Base-by-base conservation (phyloP, 768 basidiomycete genomes). In the Rhizopogon roseolus region DNA sequence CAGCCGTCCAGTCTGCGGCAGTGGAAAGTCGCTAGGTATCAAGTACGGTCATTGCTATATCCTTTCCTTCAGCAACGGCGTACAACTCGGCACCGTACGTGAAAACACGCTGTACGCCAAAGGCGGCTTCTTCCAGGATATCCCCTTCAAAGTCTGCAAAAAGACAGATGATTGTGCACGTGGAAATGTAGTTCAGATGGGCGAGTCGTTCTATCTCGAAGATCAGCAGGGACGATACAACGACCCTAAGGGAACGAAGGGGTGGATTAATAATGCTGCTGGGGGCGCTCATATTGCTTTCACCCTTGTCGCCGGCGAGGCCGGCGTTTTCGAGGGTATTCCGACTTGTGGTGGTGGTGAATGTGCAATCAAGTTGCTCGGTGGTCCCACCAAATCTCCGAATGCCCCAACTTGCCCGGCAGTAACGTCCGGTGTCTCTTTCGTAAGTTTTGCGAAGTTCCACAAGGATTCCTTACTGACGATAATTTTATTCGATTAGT, bases 21-120 rank as follows among this genome's bases (percentile, higher is more conserved):
- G 32, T 16, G 44, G 27, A 8, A 46, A 36, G 5, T 36, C 34
- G 11, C 34, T 36, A 13, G 34, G 34, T 36, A 36, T 36, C 34
- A 36, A 36, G 44, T 46, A 46, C 44, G 44, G 44, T 32, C 44
- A 46, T 8, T 46, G 44, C 27, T 46, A 46, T 32, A 46, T 46
- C 25, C 25, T 46, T 25, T 46, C 44, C 44, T 46, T 46, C 44
- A 14, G 27, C 27, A 10, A 46, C 44, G 44, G 25, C 25, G 1
- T 1, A 32, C 44, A 46, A 36, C 34, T 36, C 13, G 11, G 3
- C 13, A 36, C 34, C 34, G 34, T 36, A 13, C 34, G 34, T 13
- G 34, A 36, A 42, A 42, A 17, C 3, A 5, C n/a, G 16, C 5
- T 42, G 3, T 42, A 36, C 13, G 13, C 34, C 34, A 36, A 36